Evolutionary conservation across 805 yeast genomes (phyloP).

Genomic region (Candida nemodendra): DNA sequence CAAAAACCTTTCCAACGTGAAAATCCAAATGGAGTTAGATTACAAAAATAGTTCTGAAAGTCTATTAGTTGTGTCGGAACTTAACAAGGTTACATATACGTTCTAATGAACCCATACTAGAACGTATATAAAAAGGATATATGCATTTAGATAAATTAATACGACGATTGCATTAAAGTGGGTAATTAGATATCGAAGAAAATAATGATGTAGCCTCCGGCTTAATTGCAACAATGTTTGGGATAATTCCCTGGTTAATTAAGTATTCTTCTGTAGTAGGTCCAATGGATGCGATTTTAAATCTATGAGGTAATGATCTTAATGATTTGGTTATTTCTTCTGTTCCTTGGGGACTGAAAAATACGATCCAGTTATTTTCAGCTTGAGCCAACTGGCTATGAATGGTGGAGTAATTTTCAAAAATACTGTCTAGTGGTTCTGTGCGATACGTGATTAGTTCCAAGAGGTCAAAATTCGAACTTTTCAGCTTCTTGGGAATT

Average conservation of each 20-base stretch:
- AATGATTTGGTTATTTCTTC: slow-evolving; percentile 51
- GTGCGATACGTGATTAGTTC: slow-evolving; percentile 77
- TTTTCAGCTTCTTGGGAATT: slow-evolving; percentile 60
- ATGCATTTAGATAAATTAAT: slow-evolving; percentile 1
- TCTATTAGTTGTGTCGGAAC: slow-evolving; percentile 67
- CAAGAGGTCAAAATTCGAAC: slow-evolving; percentile 42
- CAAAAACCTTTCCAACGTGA: slow-evolving; percentile 29
- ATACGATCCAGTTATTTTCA: slow-evolving; percentile 63
- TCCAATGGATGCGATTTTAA: slow-evolving; percentile 78
- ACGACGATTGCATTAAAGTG: background rate
- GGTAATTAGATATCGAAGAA: slow-evolving; percentile 32
- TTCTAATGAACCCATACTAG: no score
- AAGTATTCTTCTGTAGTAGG: slow-evolving; percentile 83
- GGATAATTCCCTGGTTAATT: slow-evolving; percentile 47
- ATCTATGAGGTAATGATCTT: slow-evolving; percentile 9
- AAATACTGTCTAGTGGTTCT: slow-evolving; percentile 45
- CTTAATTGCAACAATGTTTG: slow-evolving; percentile 62
- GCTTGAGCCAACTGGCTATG: slow-evolving; percentile 30
- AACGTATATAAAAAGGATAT: no score
- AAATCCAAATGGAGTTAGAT: slow-evolving; percentile 56
- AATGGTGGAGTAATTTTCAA: slow-evolving; percentile 22
- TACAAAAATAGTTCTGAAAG: slow-evolving; percentile 68
- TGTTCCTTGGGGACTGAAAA: slow-evolving; percentile 92
- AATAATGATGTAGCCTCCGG: slow-evolving; percentile 69
- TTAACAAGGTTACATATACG: slow-evolving; percentile 58